Evolutionary conservation across 2,329 filamentous ascomycete genomes (phyloP).

Genomic region (Onygenales sp.): DNA sequence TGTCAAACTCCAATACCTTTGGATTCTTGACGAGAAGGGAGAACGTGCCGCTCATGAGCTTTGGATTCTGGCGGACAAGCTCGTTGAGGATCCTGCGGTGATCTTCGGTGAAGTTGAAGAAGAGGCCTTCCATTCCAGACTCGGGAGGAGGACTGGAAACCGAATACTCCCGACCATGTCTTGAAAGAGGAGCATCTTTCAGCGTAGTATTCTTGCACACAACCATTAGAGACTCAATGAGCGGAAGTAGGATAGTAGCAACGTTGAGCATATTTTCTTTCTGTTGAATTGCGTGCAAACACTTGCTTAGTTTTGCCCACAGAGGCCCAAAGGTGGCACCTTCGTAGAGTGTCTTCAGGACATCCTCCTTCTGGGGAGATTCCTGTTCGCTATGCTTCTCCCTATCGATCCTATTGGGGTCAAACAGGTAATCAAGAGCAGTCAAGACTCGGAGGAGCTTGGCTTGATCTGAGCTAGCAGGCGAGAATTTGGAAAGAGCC

Average conservation of each 20-base stretch:
- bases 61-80: conserved; percentile 90
- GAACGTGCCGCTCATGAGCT: conserved; percentile 97
- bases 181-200: conserved; percentile 51
- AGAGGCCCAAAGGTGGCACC: conserved; percentile 81
- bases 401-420: conserved; percentile 57
- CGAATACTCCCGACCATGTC: conserved; percentile 55
- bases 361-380: conserved; percentile 64
- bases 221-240: conserved; percentile 97
- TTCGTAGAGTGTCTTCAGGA: conserved; percentile 81
- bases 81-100: conserved; percentile 97
- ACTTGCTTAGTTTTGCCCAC: conserved; percentile 87
- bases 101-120: conserved; percentile 96
- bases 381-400: conserved; percentile 45
- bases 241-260: conserved; percentile 83
- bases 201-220: conserved; percentile 96
- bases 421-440: conserved; percentile 91
- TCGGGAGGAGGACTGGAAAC: conserved; percentile 70
- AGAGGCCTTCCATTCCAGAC: conserved; percentile 73
- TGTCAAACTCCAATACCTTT: conserved; percentile 97
- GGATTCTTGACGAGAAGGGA: conserved; percentile 94
- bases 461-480: conserved; percentile 89
- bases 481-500: conserved; percentile 89
- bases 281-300: conserved; percentile 76
- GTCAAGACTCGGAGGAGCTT: conserved; percentile 88
- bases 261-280: conserved; percentile 95